Evolutionary conservation across 306 rosid species (phyloP).

Genomic region (Gleditsia sinensis): DNA sequence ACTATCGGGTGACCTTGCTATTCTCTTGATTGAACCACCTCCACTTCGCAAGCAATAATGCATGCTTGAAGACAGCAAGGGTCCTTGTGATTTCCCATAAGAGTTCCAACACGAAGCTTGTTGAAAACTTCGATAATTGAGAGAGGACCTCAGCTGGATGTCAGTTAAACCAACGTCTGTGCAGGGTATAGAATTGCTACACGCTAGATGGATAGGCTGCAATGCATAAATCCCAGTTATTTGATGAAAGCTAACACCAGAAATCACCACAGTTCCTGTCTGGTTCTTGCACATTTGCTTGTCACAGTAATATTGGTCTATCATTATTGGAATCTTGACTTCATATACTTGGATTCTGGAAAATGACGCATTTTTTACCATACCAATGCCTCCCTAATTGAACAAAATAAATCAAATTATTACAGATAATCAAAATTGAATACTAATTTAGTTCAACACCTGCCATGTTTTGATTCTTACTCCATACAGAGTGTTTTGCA

Average conservation of each 20-base stretch:
- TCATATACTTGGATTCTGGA: slow-evolving; percentile 67
- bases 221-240: slow-evolving; percentile 60
- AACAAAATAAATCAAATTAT: not conserved
- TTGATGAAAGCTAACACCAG: slow-evolving; percentile 61
- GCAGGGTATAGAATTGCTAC: slow-evolving; percentile 81
- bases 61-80: slow-evolving; percentile 65
- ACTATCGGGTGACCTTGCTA: slow-evolving; percentile 64
- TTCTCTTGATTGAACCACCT: slow-evolving; percentile 51
- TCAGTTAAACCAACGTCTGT: slow-evolving; percentile 65
- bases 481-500: slow-evolving; percentile 74
- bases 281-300: slow-evolving; percentile 75
- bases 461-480: slow-evolving; percentile 96
- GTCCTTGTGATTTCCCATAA: slow-evolving; percentile 75
- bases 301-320: slow-evolving; percentile 93
- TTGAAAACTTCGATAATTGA: slow-evolving; percentile 33
- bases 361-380: slow-evolving; percentile 79
- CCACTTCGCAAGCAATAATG: slow-evolving; percentile 77
- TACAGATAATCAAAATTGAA: not conserved
- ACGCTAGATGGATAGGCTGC: slow-evolving; percentile 77
- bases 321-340: slow-evolving; percentile 67
- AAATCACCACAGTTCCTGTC: slow-evolving; percentile 60
- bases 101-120: slow-evolving; percentile 68
- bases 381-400: slow-evolving; percentile 80
- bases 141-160: slow-evolving; percentile 70
- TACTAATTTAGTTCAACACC: slow-evolving; percentile 44